A percentile compares a stretch with the other conserved stretches of the same genome.
Evolutionary conservation across 352 stramenopile species (phyloP).

Genomic region (Pythium dissimile): DNA sequence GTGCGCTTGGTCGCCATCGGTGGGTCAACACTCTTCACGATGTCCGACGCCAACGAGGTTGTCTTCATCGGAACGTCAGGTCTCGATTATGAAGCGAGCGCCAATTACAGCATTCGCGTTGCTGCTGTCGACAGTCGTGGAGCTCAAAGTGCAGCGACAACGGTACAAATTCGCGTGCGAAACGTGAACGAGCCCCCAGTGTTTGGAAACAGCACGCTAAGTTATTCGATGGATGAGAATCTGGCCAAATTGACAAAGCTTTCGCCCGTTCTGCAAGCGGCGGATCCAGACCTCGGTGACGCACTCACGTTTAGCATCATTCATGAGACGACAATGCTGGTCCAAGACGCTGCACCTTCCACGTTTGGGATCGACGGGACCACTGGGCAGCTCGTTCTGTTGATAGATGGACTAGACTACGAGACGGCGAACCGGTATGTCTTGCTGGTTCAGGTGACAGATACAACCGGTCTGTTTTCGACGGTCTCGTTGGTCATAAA

Average conservation of each 20-base stretch:
- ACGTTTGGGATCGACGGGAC: constrained; percentile 41
- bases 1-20: background rate
- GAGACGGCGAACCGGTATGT: constrained; percentile 19
- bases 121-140: constrained; percentile 18
- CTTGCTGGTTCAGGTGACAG: constrained; percentile 18
- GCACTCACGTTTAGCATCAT: constrained; percentile 24
- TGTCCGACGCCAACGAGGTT: background rate
- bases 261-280: constrained; percentile 9
- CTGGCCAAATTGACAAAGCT: constrained; percentile 15
- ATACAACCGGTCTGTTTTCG: constrained; percentile 14
- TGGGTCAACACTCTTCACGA: background rate
- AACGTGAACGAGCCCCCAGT: constrained; percentile 35
- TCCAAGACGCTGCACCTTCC: constrained; percentile 8
- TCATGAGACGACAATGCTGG: constrained; percentile 5
- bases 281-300: constrained; percentile 28
- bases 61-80: background rate
- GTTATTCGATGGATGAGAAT: constrained; percentile 30
- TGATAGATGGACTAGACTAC: constrained; percentile 29
- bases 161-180: constrained; percentile 21
- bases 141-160: constrained; percentile 3
- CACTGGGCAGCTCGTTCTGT: constrained; percentile 37
- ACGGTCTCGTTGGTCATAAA: constrained; percentile 15
- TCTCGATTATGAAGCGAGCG: constrained; percentile 20
- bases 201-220: background rate
- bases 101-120: constrained; percentile 11